A percentile compares a stretch with the other conserved stretches of the same genome.
These are phyloP conservation scores for Calamus simplicifolius DNA, from an alignment of 176 grass and related monocot species.

Conservation along the genomic window DNA sequence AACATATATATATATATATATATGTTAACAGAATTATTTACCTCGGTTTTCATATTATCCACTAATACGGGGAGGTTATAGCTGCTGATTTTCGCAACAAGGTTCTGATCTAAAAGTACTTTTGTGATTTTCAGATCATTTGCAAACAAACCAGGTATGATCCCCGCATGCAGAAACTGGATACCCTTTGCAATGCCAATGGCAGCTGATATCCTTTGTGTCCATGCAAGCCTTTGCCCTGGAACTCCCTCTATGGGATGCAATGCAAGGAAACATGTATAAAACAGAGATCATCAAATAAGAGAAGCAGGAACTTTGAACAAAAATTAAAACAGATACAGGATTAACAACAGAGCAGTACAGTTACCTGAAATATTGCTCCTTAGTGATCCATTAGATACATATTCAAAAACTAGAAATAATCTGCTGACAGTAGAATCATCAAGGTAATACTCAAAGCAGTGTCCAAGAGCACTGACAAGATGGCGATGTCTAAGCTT, in stretches of 20 bases:
- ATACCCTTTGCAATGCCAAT: conserved; percentile 73
- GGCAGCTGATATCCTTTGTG: conserved; percentile 71
- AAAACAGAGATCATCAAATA: too few relatives aligned
- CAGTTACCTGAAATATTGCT: conserved; percentile 70
- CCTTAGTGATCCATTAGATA: conserved; percentile 64
- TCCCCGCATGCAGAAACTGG: conserved; percentile 90
- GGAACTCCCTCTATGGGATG: conserved; percentile 43
- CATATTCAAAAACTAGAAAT: conserved; percentile 77
- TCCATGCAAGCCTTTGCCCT: conserved; percentile 69
- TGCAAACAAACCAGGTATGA: conserved; percentile 66
- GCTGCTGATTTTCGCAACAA: conserved; percentile 83
- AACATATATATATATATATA: neutral
- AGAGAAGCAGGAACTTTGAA: too few relatives aligned
- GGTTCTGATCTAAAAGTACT: conserved; percentile 82
- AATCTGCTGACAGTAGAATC: conserved; percentile 64
- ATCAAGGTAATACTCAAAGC: conserved; percentile 74
- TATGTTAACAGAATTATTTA: conserved; percentile 13
- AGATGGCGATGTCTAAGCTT: conserved; percentile 81
- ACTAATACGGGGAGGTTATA: conserved; percentile 75
- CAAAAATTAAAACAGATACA: neutral
- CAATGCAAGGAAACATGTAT: neutral
- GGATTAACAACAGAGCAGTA: neutral
- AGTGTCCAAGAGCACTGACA: conserved; percentile 79
- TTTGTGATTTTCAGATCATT: conserved; percentile 80
- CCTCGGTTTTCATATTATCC: conserved; percentile 49